Base-by-base conservation (phyloP, 257 asterid genomes). In the Petunia secreta region DNA sequence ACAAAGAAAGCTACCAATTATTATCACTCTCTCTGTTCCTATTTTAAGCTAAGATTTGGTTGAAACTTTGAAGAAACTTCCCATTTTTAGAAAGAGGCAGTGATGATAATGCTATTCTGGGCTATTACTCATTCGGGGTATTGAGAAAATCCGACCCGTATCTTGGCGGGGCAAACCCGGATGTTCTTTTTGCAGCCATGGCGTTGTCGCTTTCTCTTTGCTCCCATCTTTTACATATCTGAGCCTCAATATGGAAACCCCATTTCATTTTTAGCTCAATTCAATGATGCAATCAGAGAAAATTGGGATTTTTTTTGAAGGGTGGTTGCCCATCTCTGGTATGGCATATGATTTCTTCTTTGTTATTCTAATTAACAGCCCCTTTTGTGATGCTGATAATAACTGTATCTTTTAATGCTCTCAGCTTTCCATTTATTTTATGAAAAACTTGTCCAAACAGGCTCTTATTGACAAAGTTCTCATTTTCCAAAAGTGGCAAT, bases 151-250 rank as follows among this genome's bases (percentile, higher is more conserved):
- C 65, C 55, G 43, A 80, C 75, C 81, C 75, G 86, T 79, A 75
- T 83, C 80, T 79, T 83, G 83, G 86, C 81, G 86, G 83, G 83
- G 83, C 80, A n/a, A 25, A 5, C 81, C 67, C 6, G 38, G 13
- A n/a, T 0, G 59, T 60, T 50, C 43, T 75, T 25, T 53, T 55
- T 79, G 86, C 81, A 79, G 86, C 81, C 86, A 79, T 79, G 86
- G 86, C 85, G 80, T 75, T 54, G 38, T 37, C 15, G 41, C 66
- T 36, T 40, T 63, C 50, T 71, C 39, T 43, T 71, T 44, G 64
- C 59, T n/a, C 58, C 4, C 13, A 13, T 54, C 37, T 25, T 63
- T 53, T 34, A 39, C 39, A 58, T 46, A 78, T 82, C 79, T 46
- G 80, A 80, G 83, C 83, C 79, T 15, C 52, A 40, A 52, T 8